phyloP scores from a whole-genome alignment of 225 moss, liverwort and hornwort species.

The Marchantia polymorpha region DNA sequence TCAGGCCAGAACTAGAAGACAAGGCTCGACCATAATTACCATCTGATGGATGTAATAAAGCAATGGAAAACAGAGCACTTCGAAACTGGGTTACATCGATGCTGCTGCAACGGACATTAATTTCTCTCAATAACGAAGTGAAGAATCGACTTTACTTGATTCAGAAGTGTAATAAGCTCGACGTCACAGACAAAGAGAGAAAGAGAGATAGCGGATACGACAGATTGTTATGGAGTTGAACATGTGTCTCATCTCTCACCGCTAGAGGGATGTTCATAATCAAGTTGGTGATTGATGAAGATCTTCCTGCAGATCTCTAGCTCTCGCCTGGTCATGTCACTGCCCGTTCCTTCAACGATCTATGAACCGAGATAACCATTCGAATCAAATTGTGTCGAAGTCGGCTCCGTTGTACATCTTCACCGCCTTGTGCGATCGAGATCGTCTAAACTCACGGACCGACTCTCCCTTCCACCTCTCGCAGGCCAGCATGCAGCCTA shows the following conservation, averaged over 20 bases:
- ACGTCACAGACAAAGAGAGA: background rate
- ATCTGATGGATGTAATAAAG: background rate
- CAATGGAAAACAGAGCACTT: background rate
- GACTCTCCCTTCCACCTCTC: background rate
- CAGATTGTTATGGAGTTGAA: background rate
- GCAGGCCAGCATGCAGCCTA: background rate
- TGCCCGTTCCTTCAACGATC: constrained; percentile 8
- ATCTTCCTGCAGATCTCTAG: constrained; percentile 14
- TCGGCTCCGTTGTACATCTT: background rate
- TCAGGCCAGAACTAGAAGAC: background rate
- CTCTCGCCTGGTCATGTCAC: constrained; percentile 22
- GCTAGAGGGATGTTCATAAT: background rate
- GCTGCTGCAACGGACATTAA: background rate
- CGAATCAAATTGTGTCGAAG: background rate
- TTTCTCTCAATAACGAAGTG: too few relatives aligned
- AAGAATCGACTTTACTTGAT: background rate
- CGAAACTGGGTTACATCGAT: background rate
- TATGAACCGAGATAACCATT: background rate
- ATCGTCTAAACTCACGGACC: background rate
- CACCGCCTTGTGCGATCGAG: background rate
- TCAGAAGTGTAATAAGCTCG: background rate
- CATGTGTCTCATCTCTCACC: constrained; percentile 1
- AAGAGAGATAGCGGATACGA: background rate
- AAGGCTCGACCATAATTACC: background rate
- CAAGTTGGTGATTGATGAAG: constrained; percentile 18